Conservation (phyloP, 495 filamentous ascomycete species). For the Hapsidospora chrysogenum region DNA sequence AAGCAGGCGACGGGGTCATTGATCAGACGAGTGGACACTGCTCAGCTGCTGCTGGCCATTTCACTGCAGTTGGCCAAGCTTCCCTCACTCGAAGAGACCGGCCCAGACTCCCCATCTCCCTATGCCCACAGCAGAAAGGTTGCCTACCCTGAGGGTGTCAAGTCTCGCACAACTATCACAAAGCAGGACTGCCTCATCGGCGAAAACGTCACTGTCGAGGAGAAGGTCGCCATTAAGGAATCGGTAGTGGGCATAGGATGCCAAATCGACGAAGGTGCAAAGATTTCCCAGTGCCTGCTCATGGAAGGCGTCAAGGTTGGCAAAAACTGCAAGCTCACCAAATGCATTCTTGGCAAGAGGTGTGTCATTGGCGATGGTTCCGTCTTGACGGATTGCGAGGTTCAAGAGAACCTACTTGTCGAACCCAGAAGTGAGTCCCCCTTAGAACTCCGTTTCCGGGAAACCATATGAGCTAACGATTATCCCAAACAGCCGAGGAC, state of each 20-base stretch:
- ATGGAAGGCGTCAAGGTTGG: conserved; percentile 83
- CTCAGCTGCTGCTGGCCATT: conserved; percentile 57
- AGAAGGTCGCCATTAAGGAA: conserved; percentile 75
- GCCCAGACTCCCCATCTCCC: conserved; percentile 39
- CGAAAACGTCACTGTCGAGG: conserved; percentile 70
- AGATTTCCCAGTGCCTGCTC: conserved; percentile 63
- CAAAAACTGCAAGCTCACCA: conserved; percentile 57
- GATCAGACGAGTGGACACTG: conserved; percentile 75
- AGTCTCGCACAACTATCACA: conserved; percentile 58
- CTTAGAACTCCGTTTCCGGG: too few species aligned
- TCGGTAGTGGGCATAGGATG: conserved; percentile 74
- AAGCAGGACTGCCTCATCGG: conserved; percentile 61
- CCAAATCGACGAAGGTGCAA: conserved; percentile 64
- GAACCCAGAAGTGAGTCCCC: conserved; percentile 50
- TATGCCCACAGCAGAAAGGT: conserved; percentile 65
- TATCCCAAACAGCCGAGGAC: conserved; percentile 39
- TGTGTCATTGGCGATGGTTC: conserved; percentile 61
- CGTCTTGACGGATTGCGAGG: conserved; percentile 69
- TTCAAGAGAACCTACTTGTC: conserved; percentile 74
- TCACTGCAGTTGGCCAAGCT: conserved; percentile 76
- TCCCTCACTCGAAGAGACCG: conserved; percentile 46
- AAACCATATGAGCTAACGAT: conserved; percentile 4
- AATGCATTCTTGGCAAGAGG: conserved; percentile 64
- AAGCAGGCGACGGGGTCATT: conserved; percentile 28
- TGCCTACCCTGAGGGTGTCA: conserved; percentile 60